A percentile compares a stretch with the other conserved stretches of the same genome.
These are phyloP conservation scores for Dentipellis sp. DNA, from an alignment of 768 basidiomycete species.

Conservation along the genomic window DNA sequence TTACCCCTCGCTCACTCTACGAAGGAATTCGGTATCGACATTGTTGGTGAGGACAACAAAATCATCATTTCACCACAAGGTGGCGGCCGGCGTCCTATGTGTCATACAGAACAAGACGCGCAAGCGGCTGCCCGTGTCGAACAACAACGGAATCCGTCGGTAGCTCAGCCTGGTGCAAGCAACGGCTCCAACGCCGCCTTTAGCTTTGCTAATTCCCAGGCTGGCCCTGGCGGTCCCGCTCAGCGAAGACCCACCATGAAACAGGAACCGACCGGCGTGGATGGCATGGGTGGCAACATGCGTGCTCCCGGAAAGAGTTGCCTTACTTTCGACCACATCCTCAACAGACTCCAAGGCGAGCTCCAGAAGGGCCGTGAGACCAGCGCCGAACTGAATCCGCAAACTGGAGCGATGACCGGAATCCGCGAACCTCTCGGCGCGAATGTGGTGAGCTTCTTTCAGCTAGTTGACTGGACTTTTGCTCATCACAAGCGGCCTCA, in stretches of 20 bases:
- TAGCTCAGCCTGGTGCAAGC: slow-evolving; percentile 26
- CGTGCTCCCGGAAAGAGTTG: slow-evolving; percentile 76
- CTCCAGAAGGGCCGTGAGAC: slow-evolving; percentile 96
- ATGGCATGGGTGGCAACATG: slow-evolving; percentile 66
- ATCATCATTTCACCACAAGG: slow-evolving; percentile 98
- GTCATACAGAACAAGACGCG: slow-evolving; percentile 83
- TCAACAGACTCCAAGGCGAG: slow-evolving; percentile 83
- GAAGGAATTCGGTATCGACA: slow-evolving; percentile 99
- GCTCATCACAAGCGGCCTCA: slow-evolving; percentile 34
- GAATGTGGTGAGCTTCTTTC: slow-evolving; percentile 42
- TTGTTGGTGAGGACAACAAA: slow-evolving; percentile 96
- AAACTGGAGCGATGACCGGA: slow-evolving; percentile 78
- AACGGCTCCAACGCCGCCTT: slow-evolving; percentile 27
- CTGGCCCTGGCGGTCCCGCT: slow-evolving; percentile 21
- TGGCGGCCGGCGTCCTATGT: slow-evolving; percentile 89
- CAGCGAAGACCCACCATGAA: slow-evolving; percentile 52
- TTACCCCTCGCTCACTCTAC: slow-evolving; percentile 1
- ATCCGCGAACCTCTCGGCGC: slow-evolving; percentile 90
- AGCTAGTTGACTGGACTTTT: not conserved
- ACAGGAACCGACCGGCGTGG: slow-evolving; percentile 60
- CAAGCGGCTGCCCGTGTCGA: slow-evolving; percentile 64
- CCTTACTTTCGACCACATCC: slow-evolving; percentile 85
- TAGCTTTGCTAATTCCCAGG: slow-evolving; percentile 31
- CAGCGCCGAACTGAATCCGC: slow-evolving; percentile 69
- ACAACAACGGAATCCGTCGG: slow-evolving; percentile 42